These are phyloP conservation scores for Oemleria cerasiformis DNA, from an alignment of 306 rosid species.

Conservation along the genomic window DNA sequence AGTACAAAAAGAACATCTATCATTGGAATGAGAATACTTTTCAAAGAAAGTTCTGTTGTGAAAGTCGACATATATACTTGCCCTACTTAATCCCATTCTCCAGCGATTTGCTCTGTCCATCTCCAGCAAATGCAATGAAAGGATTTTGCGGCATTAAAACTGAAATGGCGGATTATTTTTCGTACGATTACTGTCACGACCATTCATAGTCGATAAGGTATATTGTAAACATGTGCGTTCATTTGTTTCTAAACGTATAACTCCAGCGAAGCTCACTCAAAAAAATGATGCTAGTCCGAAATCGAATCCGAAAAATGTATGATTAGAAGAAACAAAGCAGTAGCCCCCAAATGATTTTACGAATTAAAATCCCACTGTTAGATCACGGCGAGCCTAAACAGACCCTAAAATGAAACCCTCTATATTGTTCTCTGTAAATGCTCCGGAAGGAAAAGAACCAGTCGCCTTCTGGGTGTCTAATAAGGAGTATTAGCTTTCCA, in stretches of 20 bases:
- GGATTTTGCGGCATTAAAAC: not conserved
- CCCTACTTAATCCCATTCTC: no score
- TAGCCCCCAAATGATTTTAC: slow-evolving; percentile 3
- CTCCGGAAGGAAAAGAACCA: slow-evolving; percentile 11
- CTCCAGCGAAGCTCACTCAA: not conserved
- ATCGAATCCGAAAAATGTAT: not conserved
- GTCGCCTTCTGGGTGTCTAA: not conserved
- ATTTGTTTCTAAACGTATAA: not conserved
- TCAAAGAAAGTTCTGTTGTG: no score
- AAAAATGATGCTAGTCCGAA: not conserved
- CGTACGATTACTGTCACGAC: not conserved
- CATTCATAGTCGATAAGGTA: not conserved
- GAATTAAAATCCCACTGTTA: slow-evolving; percentile 1
- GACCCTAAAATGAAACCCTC: not conserved
- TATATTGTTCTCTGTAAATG: not conserved
- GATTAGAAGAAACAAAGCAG: not conserved
- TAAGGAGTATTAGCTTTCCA: slow-evolving; percentile 3
- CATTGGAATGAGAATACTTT: no score
- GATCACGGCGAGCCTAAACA: not conserved
- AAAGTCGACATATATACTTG: no score
- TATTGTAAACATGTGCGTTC: not conserved
- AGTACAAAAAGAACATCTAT: no score
- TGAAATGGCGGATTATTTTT: not conserved
- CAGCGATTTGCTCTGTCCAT: no score
- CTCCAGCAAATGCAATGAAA: no score